These are phyloP conservation scores for Thermochaetoides dissita DNA, from an alignment of 2,329 filamentous ascomycete species.

Conservation along the genomic window DNA sequence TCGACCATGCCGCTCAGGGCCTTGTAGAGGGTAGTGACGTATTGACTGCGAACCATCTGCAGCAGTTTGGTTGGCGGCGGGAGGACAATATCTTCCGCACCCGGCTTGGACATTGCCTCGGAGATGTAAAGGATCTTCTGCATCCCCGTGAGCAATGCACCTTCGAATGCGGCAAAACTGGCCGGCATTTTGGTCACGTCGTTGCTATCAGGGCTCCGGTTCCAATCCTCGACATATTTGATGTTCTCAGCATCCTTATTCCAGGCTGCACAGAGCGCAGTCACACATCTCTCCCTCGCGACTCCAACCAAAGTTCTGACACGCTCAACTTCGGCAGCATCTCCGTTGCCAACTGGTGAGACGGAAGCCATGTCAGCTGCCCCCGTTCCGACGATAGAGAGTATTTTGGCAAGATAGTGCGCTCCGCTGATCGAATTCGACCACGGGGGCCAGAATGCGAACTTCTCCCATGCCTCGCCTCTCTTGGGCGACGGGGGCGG, in stretches of 20 bases:
- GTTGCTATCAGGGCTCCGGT: constrained; percentile 61
- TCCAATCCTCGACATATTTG: constrained; percentile 90
- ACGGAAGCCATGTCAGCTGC: constrained; percentile 75
- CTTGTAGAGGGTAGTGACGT: constrained; percentile 88
- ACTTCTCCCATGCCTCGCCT: constrained; percentile 81
- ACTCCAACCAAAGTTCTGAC: constrained; percentile 62
- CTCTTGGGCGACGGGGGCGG: constrained; percentile 63
- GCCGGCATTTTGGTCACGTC: constrained; percentile 86
- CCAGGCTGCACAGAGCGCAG: constrained; percentile 81
- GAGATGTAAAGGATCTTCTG: constrained; percentile 92
- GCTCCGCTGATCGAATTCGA: constrained; percentile 88
- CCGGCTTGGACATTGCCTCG: constrained; percentile 65
- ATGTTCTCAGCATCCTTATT: constrained; percentile 85
- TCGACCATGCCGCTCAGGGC: constrained; percentile 92
- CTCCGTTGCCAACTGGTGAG: constrained; percentile 43
- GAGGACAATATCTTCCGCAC: constrained; percentile 62
- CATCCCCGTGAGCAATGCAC: constrained; percentile 66
- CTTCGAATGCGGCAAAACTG: constrained; percentile 75
- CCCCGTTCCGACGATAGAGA: constrained; percentile 71
- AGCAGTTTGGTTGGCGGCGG: constrained; percentile 77
- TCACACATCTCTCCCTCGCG: constrained; percentile 72
- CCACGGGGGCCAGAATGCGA: constrained; percentile 91
- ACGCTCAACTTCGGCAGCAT: constrained; percentile 50
- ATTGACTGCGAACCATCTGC: constrained; percentile 81
- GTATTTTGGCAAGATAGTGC: constrained; percentile 71